Percentiles rank a stretch among this genome's conserved stretches.
These are phyloP conservation scores for Alternaria brassicicola DNA, from an alignment of 2,329 filamentous ascomycete species.

Conservation along the genomic window DNA sequence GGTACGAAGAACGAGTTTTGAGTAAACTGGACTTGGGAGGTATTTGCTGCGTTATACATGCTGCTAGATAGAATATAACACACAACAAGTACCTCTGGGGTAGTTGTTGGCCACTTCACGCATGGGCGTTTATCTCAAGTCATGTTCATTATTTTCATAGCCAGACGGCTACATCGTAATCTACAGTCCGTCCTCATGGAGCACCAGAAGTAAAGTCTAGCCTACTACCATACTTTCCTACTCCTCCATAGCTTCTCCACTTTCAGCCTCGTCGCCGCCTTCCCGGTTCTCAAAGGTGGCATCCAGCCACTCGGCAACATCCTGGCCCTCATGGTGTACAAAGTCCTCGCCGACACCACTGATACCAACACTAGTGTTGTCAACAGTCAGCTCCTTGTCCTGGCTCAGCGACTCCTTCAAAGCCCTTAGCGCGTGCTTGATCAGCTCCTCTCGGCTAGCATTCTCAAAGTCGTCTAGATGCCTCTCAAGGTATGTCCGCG, in stretches of 20 bases:
- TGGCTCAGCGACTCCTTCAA: conserved; percentile 95
- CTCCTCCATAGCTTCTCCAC: conserved; percentile 59
- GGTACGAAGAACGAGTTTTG: neutral
- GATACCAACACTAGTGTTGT: conserved; percentile 92
- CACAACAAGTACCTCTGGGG: neutral
- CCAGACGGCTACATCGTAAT: conserved; percentile 14
- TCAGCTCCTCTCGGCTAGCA: conserved; percentile 80
- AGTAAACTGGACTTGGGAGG: neutral
- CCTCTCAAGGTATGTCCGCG: conserved; percentile 92
- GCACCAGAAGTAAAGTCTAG: neutral
- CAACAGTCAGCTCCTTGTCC: conserved; percentile 96
- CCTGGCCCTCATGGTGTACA: conserved; percentile 87
- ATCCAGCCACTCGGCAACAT: conserved; percentile 85
- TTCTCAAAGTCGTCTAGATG: conserved; percentile 83
- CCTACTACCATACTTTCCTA: neutral
- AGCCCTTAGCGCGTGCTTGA: conserved; percentile 87
- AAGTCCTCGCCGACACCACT: conserved; percentile 82
- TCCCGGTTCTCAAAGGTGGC: conserved; percentile 60
- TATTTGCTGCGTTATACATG: neutral
- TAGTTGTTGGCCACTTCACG: neutral
- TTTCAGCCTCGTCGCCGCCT: conserved; percentile 45
- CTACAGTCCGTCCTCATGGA: neutral
- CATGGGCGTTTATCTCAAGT: neutral
- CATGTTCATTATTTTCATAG: conserved; percentile 35
- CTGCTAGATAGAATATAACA: neutral